Conservation (phyloP, 2,329 filamentous ascomycete genomes). For the Colletotrichum higginsianum region DNA sequence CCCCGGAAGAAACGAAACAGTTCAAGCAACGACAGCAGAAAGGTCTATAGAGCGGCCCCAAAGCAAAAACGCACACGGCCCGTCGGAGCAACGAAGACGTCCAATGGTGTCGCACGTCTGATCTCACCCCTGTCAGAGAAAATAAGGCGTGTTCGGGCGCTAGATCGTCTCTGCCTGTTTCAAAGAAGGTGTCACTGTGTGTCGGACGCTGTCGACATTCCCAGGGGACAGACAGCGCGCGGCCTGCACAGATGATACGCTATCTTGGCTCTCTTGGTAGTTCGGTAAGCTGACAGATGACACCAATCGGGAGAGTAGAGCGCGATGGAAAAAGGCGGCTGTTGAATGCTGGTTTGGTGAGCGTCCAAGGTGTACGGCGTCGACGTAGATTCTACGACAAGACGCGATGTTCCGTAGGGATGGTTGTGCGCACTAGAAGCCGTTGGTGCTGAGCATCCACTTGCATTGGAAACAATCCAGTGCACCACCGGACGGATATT, state of each 20-base stretch:
- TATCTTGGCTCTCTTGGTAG: conserved; percentile 24
- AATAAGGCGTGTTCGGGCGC: conserved; percentile 36
- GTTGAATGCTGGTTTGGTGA: background rate
- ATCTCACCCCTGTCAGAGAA: conserved; percentile 33
- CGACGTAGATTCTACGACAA: background rate
- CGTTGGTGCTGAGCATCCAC: conserved; percentile 12
- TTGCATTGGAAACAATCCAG: conserved; percentile 22
- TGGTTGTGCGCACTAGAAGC: conserved; percentile 6
- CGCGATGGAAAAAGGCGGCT: background rate
- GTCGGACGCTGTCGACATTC: conserved; percentile 35
- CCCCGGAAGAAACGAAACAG: conserved; percentile 41
- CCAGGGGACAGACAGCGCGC: conserved; percentile 33
- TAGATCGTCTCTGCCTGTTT: conserved; percentile 39
- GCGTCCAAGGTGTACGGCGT: background rate
- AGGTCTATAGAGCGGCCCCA: conserved; percentile 15
- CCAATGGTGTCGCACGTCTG: conserved; percentile 30
- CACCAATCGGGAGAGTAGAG: too few species aligned
- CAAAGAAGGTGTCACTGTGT: conserved; percentile 40
- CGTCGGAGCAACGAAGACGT: conserved; percentile 16
- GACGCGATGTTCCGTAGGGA: conserved; percentile 6
- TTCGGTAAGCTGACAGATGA: conserved; percentile 21
- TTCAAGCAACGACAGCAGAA: conserved; percentile 36
- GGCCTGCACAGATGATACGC: conserved; percentile 38
- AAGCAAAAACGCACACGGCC: conserved; percentile 35
- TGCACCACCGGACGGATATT: conserved; percentile 19